Evolutionary conservation across 345 rosid genomes (phyloP).

Genomic region (Triadica sebifera): DNA sequence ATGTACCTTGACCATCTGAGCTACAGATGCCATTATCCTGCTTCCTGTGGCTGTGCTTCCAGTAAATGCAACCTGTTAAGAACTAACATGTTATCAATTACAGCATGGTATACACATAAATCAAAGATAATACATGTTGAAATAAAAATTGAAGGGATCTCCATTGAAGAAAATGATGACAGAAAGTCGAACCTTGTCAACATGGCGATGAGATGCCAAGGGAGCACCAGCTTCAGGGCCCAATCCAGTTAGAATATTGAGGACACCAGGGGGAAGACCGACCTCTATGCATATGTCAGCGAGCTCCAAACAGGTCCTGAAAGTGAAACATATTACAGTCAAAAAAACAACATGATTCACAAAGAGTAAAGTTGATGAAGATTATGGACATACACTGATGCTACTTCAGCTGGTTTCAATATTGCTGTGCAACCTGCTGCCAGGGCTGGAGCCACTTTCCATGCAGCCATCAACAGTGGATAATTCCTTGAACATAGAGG

Average conservation of each 20-base stretch:
- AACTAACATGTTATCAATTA: slow-evolving; percentile 19
- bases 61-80: slow-evolving; percentile 77
- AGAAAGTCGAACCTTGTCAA: slow-evolving; percentile 67
- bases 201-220: slow-evolving; percentile 81
- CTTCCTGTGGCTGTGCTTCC: slow-evolving; percentile 93
- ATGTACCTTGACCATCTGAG: slow-evolving; percentile 76
- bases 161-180: slow-evolving; percentile 1
- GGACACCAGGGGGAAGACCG: slow-evolving; percentile 94
- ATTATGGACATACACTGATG: slow-evolving; percentile 63
- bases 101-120: slow-evolving; percentile 13
- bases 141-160: slow-evolving; percentile 21
- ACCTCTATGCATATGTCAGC: slow-evolving; percentile 85
- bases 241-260: slow-evolving; percentile 86
- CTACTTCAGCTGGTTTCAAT: slow-evolving; percentile 86
- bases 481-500: slow-evolving; percentile 71
- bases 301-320: slow-evolving; percentile 96
- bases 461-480: slow-evolving; percentile 84
- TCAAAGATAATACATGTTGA: slow-evolving; percentile 2
- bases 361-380: slow-evolving; percentile 17
- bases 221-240: slow-evolving; percentile 99
- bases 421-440: slow-evolving; percentile 97
- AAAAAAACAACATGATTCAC: not conserved
- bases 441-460: slow-evolving; percentile 99
- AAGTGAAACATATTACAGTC: slow-evolving; percentile 19
- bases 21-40: slow-evolving; percentile 78